A percentile compares a stretch with the other conserved stretches of the same genome.
Conservation (phyloP, 768 basidiomycete species). For the Collybiopsis confluens region DNA sequence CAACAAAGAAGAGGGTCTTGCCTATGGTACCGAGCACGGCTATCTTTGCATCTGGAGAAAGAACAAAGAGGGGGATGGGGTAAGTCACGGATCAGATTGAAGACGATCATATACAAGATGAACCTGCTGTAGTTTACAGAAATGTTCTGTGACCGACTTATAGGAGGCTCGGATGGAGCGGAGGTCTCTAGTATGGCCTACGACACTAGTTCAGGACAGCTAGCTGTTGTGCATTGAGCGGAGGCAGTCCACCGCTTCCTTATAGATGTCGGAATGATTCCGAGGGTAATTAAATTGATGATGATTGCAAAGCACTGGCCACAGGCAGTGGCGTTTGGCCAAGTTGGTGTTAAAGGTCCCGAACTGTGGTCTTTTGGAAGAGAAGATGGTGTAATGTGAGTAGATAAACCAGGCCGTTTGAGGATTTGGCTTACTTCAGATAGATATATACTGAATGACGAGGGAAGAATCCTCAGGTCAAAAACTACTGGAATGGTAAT, state of each 20-base stretch:
- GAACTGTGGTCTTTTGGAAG: constrained; percentile 3
- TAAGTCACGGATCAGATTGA: background rate
- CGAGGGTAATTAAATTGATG: background rate
- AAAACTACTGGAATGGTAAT: background rate
- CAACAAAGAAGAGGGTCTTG: background rate
- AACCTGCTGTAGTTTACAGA: background rate
- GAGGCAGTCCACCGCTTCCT: background rate
- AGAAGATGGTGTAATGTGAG: background rate
- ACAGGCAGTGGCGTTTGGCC: background rate
- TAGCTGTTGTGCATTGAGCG: constrained; percentile 1
- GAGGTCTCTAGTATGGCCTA: constrained; percentile 1
- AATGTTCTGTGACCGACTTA: background rate
- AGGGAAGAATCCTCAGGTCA: background rate
- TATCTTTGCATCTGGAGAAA: constrained; percentile 1
- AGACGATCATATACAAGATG: background rate
- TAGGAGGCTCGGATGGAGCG: background rate
- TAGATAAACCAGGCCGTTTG: background rate
- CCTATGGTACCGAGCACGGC: constrained; percentile 1
- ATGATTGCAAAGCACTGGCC: constrained; percentile 3
- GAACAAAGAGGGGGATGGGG: background rate
- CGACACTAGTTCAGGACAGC: background rate
- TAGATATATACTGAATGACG: background rate
- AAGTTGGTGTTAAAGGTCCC: background rate
- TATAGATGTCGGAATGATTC: background rate
- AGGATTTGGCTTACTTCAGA: background rate